Percentiles rank a stretch among this genome's conserved stretches.
Evolutionary conservation across 805 yeast genomes (phyloP).

Genomic region (Sugiyamaella smithiae): DNA sequence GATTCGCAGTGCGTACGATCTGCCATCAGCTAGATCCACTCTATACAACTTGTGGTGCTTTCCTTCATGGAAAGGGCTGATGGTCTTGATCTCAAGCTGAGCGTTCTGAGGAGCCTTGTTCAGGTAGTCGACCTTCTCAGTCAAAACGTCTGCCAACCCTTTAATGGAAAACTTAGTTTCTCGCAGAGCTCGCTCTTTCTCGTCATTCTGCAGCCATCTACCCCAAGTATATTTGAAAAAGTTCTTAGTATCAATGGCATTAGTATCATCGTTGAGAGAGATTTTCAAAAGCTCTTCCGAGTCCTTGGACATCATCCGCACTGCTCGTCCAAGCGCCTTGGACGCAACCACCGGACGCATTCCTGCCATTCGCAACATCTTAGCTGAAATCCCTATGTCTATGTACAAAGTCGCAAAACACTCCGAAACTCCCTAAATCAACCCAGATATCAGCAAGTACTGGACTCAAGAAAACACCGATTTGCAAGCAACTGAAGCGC

Average conservation of each 20-base stretch:
- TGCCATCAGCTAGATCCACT: conserved; percentile 59
- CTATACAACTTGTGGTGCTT: conserved; percentile 88
- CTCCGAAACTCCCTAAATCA: too few relatives aligned
- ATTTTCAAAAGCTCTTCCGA: conserved; percentile 16
- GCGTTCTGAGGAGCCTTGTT: conserved; percentile 42
- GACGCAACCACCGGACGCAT: too few relatives aligned
- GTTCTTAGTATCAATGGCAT: conserved; percentile 18
- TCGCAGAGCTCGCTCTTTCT: conserved; percentile 68
- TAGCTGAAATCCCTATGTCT: too few relatives aligned
- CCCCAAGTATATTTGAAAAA: conserved; percentile 95
- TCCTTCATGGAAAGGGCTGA: conserved; percentile 88
- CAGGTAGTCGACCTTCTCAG: conserved; percentile 29
- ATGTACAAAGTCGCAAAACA: too few relatives aligned
- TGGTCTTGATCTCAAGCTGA: conserved; percentile 56
- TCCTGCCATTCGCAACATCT: neutral
- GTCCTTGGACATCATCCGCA: too few relatives aligned
- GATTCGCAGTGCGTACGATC: conserved; percentile 67
- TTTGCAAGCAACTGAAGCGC: neutral
- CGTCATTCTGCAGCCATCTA: conserved; percentile 83
- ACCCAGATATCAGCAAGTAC: too few relatives aligned
- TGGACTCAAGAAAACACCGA: neutral
- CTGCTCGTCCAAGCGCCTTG: too few relatives aligned
- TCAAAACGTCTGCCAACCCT: conserved; percentile 53
- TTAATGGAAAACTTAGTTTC: conserved; percentile 76
- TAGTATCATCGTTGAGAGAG: conserved; percentile 15